phyloP scores from a whole-genome alignment of 2,329 filamentous ascomycete genomes.

The Alternaria rosae region DNA sequence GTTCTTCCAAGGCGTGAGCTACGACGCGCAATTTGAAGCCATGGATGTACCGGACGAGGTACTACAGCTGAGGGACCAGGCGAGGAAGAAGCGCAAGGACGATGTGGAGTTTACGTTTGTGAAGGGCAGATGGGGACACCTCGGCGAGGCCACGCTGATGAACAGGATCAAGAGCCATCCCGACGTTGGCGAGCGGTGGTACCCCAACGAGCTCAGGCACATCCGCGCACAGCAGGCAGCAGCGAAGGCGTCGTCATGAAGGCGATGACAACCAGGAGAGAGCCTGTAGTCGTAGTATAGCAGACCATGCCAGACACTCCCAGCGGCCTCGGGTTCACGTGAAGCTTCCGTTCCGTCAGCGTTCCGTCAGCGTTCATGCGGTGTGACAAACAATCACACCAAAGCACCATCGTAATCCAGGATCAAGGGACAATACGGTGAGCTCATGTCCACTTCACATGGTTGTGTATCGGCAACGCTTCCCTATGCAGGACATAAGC shows the following conservation, averaged over 20 bases:
- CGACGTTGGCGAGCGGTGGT: constrained; percentile 82
- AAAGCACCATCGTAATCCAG: constrained; percentile 2
- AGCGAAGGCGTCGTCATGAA: constrained; percentile 5
- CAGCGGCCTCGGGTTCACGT: neutral
- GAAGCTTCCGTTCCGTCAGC: neutral
- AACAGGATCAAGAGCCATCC: constrained; percentile 88
- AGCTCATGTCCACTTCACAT: constrained; percentile 10
- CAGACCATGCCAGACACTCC: constrained; percentile 3
- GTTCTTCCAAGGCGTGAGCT: constrained; percentile 86
- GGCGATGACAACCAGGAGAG: neutral
- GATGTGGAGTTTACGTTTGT: constrained; percentile 90
- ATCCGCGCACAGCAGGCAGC: constrained; percentile 52
- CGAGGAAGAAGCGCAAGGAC: constrained; percentile 66
- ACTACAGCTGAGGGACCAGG: constrained; percentile 65
- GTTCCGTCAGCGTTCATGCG: constrained; percentile 12
- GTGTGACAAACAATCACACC: constrained; percentile 16
- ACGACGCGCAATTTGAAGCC: constrained; percentile 80
- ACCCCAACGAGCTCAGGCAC: constrained; percentile 54
- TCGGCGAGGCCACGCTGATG: constrained; percentile 84
- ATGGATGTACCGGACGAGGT: constrained; percentile 73
- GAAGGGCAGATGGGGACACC: constrained; percentile 68
- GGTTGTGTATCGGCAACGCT: constrained; percentile 8
- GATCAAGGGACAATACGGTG: constrained; percentile 12
- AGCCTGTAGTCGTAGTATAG: constrained; percentile 6
- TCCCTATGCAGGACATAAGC: constrained; percentile 5